Evolutionary conservation across 2,329 filamentous ascomycete genomes (phyloP), one percentile per base, ranked within the genome.

Genomic region (Colletotrichum sp.): DNA sequence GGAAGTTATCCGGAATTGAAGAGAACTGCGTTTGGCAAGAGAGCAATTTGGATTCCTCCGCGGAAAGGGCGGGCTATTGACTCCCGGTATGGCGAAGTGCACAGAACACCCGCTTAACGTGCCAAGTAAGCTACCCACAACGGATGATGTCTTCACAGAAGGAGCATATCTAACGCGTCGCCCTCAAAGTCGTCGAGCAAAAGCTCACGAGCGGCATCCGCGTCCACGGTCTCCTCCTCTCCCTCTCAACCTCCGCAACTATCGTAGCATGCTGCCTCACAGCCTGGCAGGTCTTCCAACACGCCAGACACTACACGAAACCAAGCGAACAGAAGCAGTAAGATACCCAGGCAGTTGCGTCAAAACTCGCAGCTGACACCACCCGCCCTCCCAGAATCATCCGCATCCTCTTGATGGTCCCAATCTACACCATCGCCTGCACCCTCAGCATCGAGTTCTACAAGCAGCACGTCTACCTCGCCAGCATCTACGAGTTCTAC

Each of bases 291-390:
- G 39, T 69, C 12, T 69, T 52, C 57, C 64, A 64, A 16, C 71
- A 73, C 24, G 64, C 55, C 6, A 62, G 26, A 15, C 66, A 73
- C 36, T 73, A 73, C 71, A 63, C 71, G 8, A 57, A 49, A 18
- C 64, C 64, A 9, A 69, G 44, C 15, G 30, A 73, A 24, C 71
- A 73, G 39, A 73, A 73, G 6, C 71, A 69, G 65, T 69, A 55
- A 30, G 12, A 15, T 59, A 3, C 13, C 7, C 24, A 13, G 9
- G 16, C 13, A 67, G 44, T 5, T 0, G 59, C 18, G 6, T 32
- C 0, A 0, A n/a, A 32, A 30, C 6, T 8, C 18, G 0, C 59
- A 32, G 26, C 7, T 18, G 16, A 36, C 24, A 21, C 4, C 12
- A 21, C 1, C 6, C 10, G 0, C 4, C 34, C 2, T 7, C 5